Evolutionary conservation across 768 basidiomycete species (phyloP), one percentile per base, ranked within the genome.

Genomic region (Tylopilus plumbeoviolaceoides): DNA sequence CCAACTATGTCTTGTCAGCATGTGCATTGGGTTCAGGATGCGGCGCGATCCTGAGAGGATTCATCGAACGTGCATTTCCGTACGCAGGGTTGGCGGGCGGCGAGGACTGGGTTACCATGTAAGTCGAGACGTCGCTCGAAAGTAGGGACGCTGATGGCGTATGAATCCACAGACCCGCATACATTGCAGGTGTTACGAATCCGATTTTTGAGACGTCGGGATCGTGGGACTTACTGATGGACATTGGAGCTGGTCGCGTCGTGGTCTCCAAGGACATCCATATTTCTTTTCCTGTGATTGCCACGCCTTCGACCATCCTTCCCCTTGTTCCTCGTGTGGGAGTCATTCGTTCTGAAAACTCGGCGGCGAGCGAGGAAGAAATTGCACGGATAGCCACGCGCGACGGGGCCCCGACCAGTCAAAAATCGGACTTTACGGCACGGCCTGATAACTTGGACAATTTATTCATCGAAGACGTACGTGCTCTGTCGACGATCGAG

Each of bases 111-210:
- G 89, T 95, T 70, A 79, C 83, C 8, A 85, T 87, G 91, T 93
- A 73, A 72, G 87, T 78, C 41, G 25, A 23, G 14, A 21, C 8
- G 25, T 44, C 18, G 14, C 17, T 45, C 33, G 11, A 28, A n/a
- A 18, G 30, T 11, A 42, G 50, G 11, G n/a, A 52, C 38, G 28
- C 48, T 62, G 23, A 52, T 54, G 40, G 44, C 38, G 33, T 35
- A 9, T 57, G 43, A n/a, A 15, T 47, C 5, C 33, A 36, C 58
- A 93, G 92, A 36, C 85, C 89, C 5, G 95, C 91, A 12, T 99
- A 87, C 65, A 94, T 99, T 48, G 97, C 95, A 10, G 97, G 97
- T 1, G 95, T 98, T 3, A 95, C 91, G 1, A 99, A 99, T 63
- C 97, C 95, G 2, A 93, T 98, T 43, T 98, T 98, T 70, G 92